Conservation (phyloP, 129 eudicot genomes). For the Flaveria trinervia region DNA sequence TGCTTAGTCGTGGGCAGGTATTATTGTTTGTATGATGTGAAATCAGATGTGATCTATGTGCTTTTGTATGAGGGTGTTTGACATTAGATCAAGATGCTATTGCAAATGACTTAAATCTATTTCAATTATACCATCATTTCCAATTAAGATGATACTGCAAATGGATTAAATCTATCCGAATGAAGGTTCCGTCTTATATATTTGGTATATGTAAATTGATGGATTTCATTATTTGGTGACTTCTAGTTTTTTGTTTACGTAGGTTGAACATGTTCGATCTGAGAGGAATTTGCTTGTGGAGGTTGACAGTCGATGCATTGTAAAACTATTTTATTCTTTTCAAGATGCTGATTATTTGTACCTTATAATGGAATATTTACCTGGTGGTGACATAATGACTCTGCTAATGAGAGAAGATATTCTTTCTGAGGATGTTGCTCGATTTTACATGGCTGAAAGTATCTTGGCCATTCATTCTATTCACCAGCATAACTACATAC, state of each 20-base stretch:
- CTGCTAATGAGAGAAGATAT: constrained; percentile 84
- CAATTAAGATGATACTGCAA: neutral
- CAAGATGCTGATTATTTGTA: constrained; percentile 85
- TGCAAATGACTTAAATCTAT: constrained; percentile 15
- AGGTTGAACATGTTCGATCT: constrained; percentile 93
- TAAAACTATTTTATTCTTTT: constrained; percentile 82
- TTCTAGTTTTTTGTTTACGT: neutral
- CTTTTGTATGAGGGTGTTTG: constrained; percentile 17
- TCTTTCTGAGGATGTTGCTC: constrained; percentile 88
- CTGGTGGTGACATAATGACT: constrained; percentile 98
- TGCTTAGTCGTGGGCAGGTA: constrained; percentile 98
- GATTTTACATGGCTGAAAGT: constrained; percentile 90
- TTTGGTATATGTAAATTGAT: constrained; percentile 4
- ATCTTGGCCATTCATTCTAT: constrained; percentile 81
- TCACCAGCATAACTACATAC: constrained; percentile 84
- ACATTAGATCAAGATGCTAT: neutral
- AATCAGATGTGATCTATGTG: constrained; percentile 10
- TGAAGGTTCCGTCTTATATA: neutral
- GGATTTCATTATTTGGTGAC: constrained; percentile 14
- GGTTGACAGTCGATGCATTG: constrained; percentile 94
- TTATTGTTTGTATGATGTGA: constrained; percentile 17
- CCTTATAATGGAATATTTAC: constrained; percentile 93
- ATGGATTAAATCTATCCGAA: neutral
- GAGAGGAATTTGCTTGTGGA: constrained; percentile 94
- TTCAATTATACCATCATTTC: neutral